Base-by-base conservation (phyloP, 2,329 filamentous ascomycete genomes). In the Graphilbum sp. region DNA sequence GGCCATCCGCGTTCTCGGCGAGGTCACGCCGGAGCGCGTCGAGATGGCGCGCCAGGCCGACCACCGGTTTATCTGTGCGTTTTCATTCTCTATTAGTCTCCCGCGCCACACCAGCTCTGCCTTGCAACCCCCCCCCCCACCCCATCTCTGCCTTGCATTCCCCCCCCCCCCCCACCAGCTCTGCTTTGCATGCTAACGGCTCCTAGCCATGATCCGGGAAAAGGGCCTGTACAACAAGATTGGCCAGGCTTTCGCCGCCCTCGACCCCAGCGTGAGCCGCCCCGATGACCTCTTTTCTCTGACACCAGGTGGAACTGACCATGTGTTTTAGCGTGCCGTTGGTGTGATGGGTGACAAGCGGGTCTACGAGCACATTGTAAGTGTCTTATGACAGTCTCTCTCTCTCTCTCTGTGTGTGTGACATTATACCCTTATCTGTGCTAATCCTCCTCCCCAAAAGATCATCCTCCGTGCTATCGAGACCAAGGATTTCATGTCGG, bases 1-100 rank as follows among this genome's bases (percentile, higher is more conserved):
- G 43, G 84, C 72, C 13, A 81, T 90, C 47, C 70, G 83, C 38
- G 79, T 94, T 43, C 63, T 94, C 1, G 87, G 87, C 27, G 86
- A 92, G 48, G 77, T 94, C 13, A 93, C 83, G 1, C 68, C 66
- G 2, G 80, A 87, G 53, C 72, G 79, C 32, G 79, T 94, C 15
- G 72, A 74, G 39, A 90, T 93, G 45, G 83, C 75, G 2, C 63
- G 82, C n/a, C 64, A 80, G 53, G 82, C 81, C 2, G 83, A 87
- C 50, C 53, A 73, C 51, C 87, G 88, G 51, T 87, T 82, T 60
- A 85, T 87, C 47, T 66, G 21, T 24, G 21, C 6, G 21, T 24
- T 24, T 24, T 24, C 11, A 6, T 24, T 24, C 21, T 24, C 11
- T 5, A 5, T 24, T 24, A 6, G 11, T 24, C 11, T 11, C 21